phyloP scores from a whole-genome alignment of 768 basidiomycete species.

The Pisolithus sp. region DNA sequence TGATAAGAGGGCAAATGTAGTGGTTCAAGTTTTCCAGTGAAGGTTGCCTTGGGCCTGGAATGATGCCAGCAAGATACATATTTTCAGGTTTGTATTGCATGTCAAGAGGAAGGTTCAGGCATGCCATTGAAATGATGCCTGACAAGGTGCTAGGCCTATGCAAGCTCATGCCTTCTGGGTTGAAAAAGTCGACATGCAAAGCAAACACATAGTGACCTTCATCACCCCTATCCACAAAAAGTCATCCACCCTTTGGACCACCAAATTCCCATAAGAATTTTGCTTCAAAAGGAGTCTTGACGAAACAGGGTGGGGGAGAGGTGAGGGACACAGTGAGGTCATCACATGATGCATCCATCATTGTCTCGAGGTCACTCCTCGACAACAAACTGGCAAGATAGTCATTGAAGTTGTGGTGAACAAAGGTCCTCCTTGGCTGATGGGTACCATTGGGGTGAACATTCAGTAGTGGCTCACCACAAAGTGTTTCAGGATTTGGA shows the following conservation, averaged over 20 bases:
- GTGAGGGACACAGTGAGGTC: background rate
- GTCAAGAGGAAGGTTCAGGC: no score
- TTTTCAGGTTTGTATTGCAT: no score
- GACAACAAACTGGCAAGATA: background rate
- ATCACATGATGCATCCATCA: no score
- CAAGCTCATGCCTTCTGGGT: no score
- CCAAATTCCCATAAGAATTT: slow-evolving; percentile 13
- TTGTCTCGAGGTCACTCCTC: background rate
- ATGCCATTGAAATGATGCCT: no score
- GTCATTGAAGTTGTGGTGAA: slow-evolving; percentile 4
- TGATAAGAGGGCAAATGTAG: slow-evolving; percentile 14
- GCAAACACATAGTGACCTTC: no score
- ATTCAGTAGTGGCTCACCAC: background rate
- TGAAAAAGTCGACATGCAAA: no score
- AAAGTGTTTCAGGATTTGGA: background rate
- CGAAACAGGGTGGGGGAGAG: background rate
- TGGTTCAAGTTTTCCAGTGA: slow-evolving; percentile 15
- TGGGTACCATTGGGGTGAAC: background rate
- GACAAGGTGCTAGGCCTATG: no score
- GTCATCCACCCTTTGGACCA: background rate
- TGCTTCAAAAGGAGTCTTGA: background rate
- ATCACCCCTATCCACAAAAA: slow-evolving; percentile 1
- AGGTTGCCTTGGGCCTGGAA: slow-evolving; percentile 19
- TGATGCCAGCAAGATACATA: background rate
- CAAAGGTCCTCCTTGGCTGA: background rate